Base-by-base conservation (phyloP, 768 basidiomycete species). In the Russula earlei region DNA sequence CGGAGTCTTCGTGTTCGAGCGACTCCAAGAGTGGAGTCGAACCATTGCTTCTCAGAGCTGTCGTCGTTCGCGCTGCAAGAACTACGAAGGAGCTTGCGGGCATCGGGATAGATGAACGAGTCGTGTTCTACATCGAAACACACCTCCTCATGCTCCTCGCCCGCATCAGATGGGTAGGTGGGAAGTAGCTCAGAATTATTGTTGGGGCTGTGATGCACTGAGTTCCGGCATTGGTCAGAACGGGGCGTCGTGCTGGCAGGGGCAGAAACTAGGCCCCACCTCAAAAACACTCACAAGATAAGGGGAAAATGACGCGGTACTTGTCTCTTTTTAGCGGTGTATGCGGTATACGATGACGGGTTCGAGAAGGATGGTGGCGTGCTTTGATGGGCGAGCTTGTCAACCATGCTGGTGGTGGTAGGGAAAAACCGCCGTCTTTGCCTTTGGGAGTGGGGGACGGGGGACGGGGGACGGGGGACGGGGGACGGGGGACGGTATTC, bases 331-430 rank as follows among this genome's bases (percentile, higher is more conserved):
- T 79, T 67, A 78, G 68, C 72, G 72, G 74, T 83, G 81, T 90
- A 90, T 90, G 71, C 87, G 87, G 72, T 88, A 81, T 71, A 87
- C 87, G 71, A 87, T 84, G 75, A 85, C 82, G 60, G 87, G 87
- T 75, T 88, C 87, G 71, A 89, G 89, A 68, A 88, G 80, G 58
- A 88, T 79, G 72, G 85, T 84, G 76, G 87, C 86, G 85, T 87
- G 84, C 77, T 83, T 85, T 68, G 84, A 83, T 71, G 85, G 68
- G 81, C 75, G 69, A 83, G 82, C 81, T 82, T 87, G 75, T 87
- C 83, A 77, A 88, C 84, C 87, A 90, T 90, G 77, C 70, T 79
- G 70, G 64, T 62, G 67, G 62, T 62, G 48, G 49, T 24, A 34
- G 37, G 56, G n/a, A n/a, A n/a, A 58, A 61, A 56, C 59, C 68